A percentile compares a stretch with the other conserved stretches of the same genome.
These are phyloP conservation scores for Hypoxylon crocopeplum DNA, from an alignment of 495 filamentous ascomycete genomes.

Conservation along the genomic window DNA sequence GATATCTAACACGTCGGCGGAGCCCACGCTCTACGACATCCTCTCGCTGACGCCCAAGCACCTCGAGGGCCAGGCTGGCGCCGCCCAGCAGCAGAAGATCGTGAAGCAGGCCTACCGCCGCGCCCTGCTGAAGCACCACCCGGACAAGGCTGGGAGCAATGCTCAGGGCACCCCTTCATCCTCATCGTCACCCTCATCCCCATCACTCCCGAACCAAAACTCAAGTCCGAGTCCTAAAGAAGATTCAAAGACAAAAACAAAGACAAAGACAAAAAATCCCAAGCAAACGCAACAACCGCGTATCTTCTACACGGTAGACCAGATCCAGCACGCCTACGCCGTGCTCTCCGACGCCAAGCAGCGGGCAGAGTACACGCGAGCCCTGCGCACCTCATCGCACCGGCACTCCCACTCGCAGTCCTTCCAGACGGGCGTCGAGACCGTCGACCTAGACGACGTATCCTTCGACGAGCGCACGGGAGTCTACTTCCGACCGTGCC, in stretches of 20 bases:
- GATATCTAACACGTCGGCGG: slow-evolving; percentile 39
- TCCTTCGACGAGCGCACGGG: slow-evolving; percentile 56
- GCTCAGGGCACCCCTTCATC: neutral
- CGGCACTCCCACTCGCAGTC: slow-evolving; percentile 20
- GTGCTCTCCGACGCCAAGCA: slow-evolving; percentile 65
- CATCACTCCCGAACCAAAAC: slow-evolving; percentile 8
- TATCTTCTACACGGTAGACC: slow-evolving; percentile 67
- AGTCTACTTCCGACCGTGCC: slow-evolving; percentile 73
- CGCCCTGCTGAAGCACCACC: slow-evolving; percentile 80
- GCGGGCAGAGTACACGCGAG: slow-evolving; percentile 71
- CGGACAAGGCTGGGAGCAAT: slow-evolving; percentile 65
- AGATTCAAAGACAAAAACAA: too few species aligned
- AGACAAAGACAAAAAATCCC: too few species aligned
- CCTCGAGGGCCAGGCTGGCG: slow-evolving; percentile 33
- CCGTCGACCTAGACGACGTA: slow-evolving; percentile 84
- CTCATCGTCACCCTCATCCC: slow-evolving; percentile 13
- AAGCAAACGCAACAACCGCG: slow-evolving; percentile 13
- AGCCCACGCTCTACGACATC: slow-evolving; percentile 55
- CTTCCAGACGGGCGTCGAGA: slow-evolving; percentile 75
- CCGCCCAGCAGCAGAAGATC: slow-evolving; percentile 38
- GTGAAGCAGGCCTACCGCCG: slow-evolving; percentile 80
- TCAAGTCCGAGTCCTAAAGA: slow-evolving; percentile 19
- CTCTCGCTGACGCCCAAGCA: slow-evolving; percentile 48
- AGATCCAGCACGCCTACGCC: slow-evolving; percentile 78
- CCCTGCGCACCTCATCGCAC: slow-evolving; percentile 42